Conservation (phyloP, 148 eudicot species). For the Polygonum maritimum region DNA sequence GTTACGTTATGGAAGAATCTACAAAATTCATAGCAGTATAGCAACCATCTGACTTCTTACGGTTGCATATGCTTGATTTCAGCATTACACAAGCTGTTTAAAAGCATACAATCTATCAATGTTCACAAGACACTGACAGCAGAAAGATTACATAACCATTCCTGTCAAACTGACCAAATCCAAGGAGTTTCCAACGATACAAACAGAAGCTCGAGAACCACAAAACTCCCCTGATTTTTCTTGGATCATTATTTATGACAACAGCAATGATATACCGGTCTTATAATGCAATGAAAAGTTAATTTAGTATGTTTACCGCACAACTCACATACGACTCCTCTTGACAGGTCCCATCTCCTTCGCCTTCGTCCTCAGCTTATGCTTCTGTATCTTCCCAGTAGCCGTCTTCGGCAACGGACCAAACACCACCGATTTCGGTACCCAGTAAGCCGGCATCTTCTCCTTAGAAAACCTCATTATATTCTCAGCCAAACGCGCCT, state of each 20-base stretch:
- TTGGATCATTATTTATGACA: not conserved
- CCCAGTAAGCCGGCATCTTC: constrained; percentile 88
- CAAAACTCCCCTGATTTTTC: not conserved
- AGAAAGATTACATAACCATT: not conserved
- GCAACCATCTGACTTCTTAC: too few species aligned
- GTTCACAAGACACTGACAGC: not conserved
- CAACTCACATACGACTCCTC: constrained; percentile 43
- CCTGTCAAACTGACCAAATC: not conserved
- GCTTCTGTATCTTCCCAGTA: constrained; percentile 92
- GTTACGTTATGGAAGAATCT: too few species aligned
- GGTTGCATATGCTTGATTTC: not conserved
- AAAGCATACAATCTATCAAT: not conserved
- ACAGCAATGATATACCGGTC: not conserved
- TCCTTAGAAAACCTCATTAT: constrained; percentile 65
- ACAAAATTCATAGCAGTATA: too few species aligned
- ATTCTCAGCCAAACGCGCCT: constrained; percentile 46
- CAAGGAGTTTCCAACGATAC: not conserved
- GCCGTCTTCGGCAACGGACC: constrained; percentile 90
- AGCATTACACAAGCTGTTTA: not conserved
- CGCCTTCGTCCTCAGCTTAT: constrained; percentile 67
- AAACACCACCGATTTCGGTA: constrained; percentile 73
- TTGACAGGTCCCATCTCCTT: constrained; percentile 85
- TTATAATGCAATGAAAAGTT: not conserved
- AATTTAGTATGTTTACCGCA: not conserved
- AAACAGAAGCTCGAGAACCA: not conserved